phyloP scores from a whole-genome alignment of 2,329 filamentous ascomycete genomes.

The Dactylonectria macrodidyma region DNA sequence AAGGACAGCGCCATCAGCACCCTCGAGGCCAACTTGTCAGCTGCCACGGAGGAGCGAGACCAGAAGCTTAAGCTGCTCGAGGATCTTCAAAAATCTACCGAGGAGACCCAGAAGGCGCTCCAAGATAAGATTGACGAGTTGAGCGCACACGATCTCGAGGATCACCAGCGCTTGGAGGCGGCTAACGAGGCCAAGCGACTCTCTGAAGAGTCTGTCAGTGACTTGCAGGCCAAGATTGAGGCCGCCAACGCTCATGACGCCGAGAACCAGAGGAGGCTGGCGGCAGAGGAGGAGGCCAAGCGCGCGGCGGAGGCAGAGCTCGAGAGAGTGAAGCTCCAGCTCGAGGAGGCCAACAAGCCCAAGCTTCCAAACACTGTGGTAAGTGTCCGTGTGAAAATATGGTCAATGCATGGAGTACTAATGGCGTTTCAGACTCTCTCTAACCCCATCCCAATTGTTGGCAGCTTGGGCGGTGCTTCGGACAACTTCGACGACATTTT shows the following conservation, averaged over 20 bases:
- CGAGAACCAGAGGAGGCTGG: background rate
- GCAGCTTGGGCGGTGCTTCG: slow-evolving; percentile 5
- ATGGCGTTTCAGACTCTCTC: slow-evolving; percentile 9
- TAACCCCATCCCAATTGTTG: slow-evolving; percentile 9
- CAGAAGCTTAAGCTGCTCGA: slow-evolving; percentile 11
- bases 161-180: slow-evolving; percentile 14
- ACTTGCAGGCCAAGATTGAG: slow-evolving; percentile 2
- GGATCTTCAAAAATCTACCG: slow-evolving; percentile 4
- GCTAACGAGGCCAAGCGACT: slow-evolving; percentile 11
- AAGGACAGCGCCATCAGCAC: slow-evolving; percentile 7
- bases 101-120: slow-evolving; percentile 11
- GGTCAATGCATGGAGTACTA: background rate
- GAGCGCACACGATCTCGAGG: slow-evolving; percentile 15
- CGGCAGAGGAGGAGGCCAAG: slow-evolving; percentile 10
- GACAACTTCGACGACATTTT: slow-evolving; percentile 11
- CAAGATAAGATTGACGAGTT: slow-evolving; percentile 9
- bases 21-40: background rate
- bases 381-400: background rate
- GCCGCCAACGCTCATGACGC: slow-evolving; percentile 4
- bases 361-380: slow-evolving; percentile 14
- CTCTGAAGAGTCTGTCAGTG: slow-evolving; percentile 5
- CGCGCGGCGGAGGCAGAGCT: background rate
- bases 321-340: slow-evolving; percentile 5
- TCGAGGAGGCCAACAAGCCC: slow-evolving; percentile 14
- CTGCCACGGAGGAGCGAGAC: background rate